Base-by-base conservation (phyloP, 192 early-diverging fungal genomes). In the Coemansia sp. region DNA sequence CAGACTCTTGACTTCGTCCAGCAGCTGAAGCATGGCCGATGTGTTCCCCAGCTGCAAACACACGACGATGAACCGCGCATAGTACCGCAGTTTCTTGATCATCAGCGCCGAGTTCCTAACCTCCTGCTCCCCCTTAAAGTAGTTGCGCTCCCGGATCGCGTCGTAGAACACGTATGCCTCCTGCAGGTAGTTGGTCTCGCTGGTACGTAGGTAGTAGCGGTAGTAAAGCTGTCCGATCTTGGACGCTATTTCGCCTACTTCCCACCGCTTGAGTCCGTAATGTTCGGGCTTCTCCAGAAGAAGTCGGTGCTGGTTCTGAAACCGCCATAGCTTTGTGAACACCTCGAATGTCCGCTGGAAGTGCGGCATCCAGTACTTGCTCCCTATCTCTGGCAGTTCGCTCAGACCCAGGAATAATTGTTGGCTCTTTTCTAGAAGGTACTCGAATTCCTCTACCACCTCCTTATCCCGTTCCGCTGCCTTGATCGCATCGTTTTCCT, bases 311-410 rank as follows among this genome's bases (percentile, higher is more conserved):
- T 87, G 80, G 76, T 93, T 94, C 69, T 99, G 97, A 69, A 94
- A 97, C 78, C 92, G 91, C 97, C 97, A 99, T 6, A 99, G 83
- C 86, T 91, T 92, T 9, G 95, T 95, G 77, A 95, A 99, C 5
- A 98, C 93, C 78, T 98, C 96, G 70, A 99, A 99, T 8, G 97
- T 98, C 61, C 94, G 87, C 83, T 97, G 93, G 69, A 99, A 99
- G 78, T 98, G 94, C 19, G 90, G 87, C 76, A 88, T 86, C 92
- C 92, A 93, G 78, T 74, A 76, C 41, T 71, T 69, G 69, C 74
- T 77, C 42, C 83, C 83, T 37, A 84, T 77, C 55, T 80, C 78
- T n/a, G 83, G 78, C 45, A 78, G 62, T 46, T 82, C 80, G 54
- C 75, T 88, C 21, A 99, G 76, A 0, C 96, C 97, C 18, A 93